A percentile compares a stretch with the other conserved stretches of the same genome.
phyloP scores from a whole-genome alignment of 805 yeast species.

The Candida maesae region DNA sequence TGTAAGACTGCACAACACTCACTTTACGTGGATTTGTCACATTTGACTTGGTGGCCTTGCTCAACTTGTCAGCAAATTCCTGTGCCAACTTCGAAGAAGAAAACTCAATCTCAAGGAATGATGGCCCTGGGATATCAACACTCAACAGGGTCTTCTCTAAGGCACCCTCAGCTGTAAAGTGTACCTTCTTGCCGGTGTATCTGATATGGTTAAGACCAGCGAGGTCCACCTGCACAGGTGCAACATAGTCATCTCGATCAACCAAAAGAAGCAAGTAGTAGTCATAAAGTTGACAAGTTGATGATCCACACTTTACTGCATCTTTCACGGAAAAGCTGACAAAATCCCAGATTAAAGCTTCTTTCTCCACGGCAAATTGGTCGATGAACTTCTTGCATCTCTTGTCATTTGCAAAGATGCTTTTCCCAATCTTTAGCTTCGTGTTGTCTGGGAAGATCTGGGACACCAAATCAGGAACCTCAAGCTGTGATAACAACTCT shows the following conservation, averaged over 20 bases:
- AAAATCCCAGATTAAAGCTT: conserved; percentile 2
- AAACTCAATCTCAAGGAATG: conserved; percentile 11
- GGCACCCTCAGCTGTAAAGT: conserved; percentile 5
- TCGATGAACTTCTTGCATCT: conserved; percentile 16
- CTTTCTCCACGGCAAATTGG: background rate
- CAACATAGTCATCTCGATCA: conserved; percentile 17
- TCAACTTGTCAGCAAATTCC: background rate
- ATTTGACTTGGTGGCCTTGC: background rate
- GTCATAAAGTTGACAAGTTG: conserved; percentile 17
- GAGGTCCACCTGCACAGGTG: conserved; percentile 22
- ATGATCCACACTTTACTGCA: conserved; percentile 3
- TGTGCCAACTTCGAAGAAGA: background rate
- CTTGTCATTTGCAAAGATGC: conserved; percentile 20
- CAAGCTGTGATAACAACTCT: conserved; percentile 24
- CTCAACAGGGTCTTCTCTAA: conserved; percentile 16
- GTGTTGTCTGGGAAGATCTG: background rate
- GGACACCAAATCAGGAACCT: background rate
- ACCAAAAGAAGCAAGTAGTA: conserved; percentile 12
- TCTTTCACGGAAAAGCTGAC: conserved; percentile 8
- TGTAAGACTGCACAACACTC: conserved; percentile 30
- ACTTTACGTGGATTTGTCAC: conserved; percentile 26
- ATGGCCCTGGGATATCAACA: conserved; percentile 3
- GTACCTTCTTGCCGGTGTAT: background rate
- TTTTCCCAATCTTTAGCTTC: conserved; percentile 2
- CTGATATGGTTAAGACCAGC: conserved; percentile 5